Evolutionary conservation across 164 flowering plant genomes (phyloP), one percentile per base, ranked within the genome.

Genomic region (Warburgia ugandensis): DNA sequence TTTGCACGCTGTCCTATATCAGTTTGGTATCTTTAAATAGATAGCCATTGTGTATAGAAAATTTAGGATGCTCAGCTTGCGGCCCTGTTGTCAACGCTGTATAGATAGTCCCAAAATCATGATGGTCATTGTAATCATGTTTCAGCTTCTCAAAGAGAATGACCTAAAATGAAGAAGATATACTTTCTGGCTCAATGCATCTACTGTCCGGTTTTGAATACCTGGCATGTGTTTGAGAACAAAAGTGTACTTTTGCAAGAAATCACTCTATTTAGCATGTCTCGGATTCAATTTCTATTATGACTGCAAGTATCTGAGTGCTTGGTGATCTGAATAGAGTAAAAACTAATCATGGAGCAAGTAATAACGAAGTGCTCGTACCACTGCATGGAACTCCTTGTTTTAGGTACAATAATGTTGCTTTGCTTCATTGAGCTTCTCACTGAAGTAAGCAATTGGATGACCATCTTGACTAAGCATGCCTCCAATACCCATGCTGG

Each of bases 341-440:
- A 47, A 4, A 26, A 47, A 47, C 21, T 47, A 32, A 14, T 47
- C 10, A 14, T 30, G 53, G 10, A 49, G 3, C 10, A 49, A 22
- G 20, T 49, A 49, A 49, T 49, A 40, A 6, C 25, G 22, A 16
- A 49, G n/a, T 6, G 53, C 4, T 49, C 19, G 21, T 4, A 49
- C 53, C 5, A 49, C 40, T 10, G 39, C 53, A 31, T n/a, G n/a
- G n/a, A n/a, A n/a, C n/a, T n/a, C n/a, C 14, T 1, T 4, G 6
- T 43, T 27, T 6, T 43, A 43, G 47, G 47, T 22, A 6, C 26
- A 22, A 6, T 14, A 43, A 10, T 22, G 6, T 22, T 43, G 1
- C 17, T 16, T 10, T 11, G 44, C n/a, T 7, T 10, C 44, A 39
- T 16, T 39, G 6, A 39, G 16, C 17, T 2, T 39, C 17, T 39